phyloP scores from a whole-genome alignment of 306 rosid species.

The Astragalus glycyphyllos region DNA sequence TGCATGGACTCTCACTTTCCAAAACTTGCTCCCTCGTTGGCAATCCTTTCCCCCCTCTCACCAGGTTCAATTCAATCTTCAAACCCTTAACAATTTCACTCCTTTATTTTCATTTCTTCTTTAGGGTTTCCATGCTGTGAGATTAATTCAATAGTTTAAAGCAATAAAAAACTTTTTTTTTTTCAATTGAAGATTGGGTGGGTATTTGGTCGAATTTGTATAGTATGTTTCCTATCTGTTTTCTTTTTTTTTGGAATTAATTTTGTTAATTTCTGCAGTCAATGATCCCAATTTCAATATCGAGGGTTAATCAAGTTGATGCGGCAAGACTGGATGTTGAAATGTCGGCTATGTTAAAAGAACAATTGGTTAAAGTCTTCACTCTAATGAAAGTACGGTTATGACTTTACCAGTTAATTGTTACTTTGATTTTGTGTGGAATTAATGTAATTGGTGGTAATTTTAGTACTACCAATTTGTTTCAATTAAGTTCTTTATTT shows the following conservation, averaged over 20 bases:
- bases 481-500: constrained; percentile 42
- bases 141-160: neutral
- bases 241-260: neutral
- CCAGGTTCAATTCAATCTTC: constrained; percentile 33
- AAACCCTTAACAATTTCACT: neutral
- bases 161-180: neutral
- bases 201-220: constrained; percentile 30
- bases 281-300: constrained; percentile 77
- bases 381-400: constrained; percentile 86
- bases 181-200: neutral
- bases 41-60: constrained; percentile 42
- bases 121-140: constrained; percentile 32
- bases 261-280: constrained; percentile 45
- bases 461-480: constrained; percentile 22
- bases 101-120: neutral
- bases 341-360: constrained; percentile 99
- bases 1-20: constrained; percentile 49
- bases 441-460: neutral
- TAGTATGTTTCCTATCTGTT: neutral
- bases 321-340: constrained; percentile 93
- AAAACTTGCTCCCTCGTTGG: constrained; percentile 42
- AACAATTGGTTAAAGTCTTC: constrained; percentile 93
- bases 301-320: constrained; percentile 96
- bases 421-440: constrained; percentile 10
- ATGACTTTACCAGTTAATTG: neutral